These are phyloP conservation scores for Candida xiaguanensis DNA, from an alignment of 805 yeast genomes.

Conservation along the genomic window DNA sequence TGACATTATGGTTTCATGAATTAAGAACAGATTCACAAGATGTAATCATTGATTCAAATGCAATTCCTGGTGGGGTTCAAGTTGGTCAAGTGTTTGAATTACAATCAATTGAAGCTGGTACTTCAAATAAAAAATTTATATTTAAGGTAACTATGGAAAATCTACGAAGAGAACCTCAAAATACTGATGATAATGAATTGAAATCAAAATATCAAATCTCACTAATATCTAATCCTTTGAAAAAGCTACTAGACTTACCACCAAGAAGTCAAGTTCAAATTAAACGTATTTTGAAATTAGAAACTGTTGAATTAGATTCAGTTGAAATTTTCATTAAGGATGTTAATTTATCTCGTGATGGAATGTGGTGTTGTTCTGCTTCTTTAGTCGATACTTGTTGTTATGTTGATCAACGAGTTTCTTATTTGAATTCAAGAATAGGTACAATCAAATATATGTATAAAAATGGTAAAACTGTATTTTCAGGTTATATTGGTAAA, in stretches of 20 bases:
- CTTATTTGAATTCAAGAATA: slow-evolving; percentile 59
- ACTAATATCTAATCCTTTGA: slow-evolving; percentile 57
- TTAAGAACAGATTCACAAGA: slow-evolving; percentile 51
- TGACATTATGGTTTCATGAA: slow-evolving; percentile 69
- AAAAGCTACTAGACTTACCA: slow-evolving; percentile 57
- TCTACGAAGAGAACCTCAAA: slow-evolving; percentile 11
- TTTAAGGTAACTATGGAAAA: slow-evolving; percentile 16
- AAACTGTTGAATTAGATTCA: slow-evolving; percentile 67
- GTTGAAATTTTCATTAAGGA: slow-evolving; percentile 82
- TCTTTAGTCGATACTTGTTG: slow-evolving; percentile 60
- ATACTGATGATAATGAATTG: slow-evolving; percentile 10
- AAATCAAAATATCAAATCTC: slow-evolving; percentile 45
- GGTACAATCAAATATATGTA: slow-evolving; percentile 62
- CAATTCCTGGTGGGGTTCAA: slow-evolving; percentile 60
- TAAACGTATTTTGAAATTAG: slow-evolving; percentile 35
- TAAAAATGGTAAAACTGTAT: slow-evolving; percentile 61
- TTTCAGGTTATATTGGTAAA: slow-evolving; percentile 73
- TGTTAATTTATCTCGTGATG: slow-evolving; percentile 78
- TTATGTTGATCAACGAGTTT: slow-evolving; percentile 59
- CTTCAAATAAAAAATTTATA: slow-evolving; percentile 13
- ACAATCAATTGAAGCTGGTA: slow-evolving; percentile 36
- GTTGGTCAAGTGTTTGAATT: slow-evolving; percentile 79
- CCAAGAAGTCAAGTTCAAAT: slow-evolving; percentile 66
- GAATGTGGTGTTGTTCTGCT: slow-evolving; percentile 84
- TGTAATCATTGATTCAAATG: slow-evolving; percentile 57